Conservation (phyloP, 345 rosid genomes). For the Stellera chamaejasme region DNA sequence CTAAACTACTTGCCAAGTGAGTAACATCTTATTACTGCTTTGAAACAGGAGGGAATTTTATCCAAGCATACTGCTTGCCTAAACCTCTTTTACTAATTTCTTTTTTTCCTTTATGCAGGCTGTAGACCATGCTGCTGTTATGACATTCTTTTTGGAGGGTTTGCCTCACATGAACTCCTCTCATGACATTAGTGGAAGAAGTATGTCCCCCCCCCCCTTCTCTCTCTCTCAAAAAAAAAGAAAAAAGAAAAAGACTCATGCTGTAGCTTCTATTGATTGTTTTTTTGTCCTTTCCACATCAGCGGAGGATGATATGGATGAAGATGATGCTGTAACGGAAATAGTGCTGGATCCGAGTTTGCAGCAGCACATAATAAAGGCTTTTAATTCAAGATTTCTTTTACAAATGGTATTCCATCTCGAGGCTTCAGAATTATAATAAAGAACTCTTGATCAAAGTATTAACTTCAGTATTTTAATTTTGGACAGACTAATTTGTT, state of each 20-base stretch:
- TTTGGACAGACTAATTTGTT: constrained; percentile 65
- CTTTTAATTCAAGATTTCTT: constrained; percentile 78
- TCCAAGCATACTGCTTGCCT: too few species aligned
- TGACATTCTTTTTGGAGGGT: constrained; percentile 68
- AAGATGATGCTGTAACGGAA: constrained; percentile 43
- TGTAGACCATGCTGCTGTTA: constrained; percentile 62
- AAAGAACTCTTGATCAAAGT: constrained; percentile 12
- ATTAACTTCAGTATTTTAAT: constrained; percentile 12
- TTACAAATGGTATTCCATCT: constrained; percentile 70
- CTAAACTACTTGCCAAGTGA: too few species aligned
- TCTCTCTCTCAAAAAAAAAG: too few species aligned
- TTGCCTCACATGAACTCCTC: constrained; percentile 65
- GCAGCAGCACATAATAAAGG: constrained; percentile 64
- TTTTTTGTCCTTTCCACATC: constrained; percentile 23
- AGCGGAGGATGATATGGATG: constrained; percentile 60
- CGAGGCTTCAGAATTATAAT: constrained; percentile 11
- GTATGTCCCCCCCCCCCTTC: constrained; percentile 32
- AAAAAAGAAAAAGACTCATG: background rate
- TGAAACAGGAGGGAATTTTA: too few species aligned
- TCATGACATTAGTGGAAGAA: constrained; percentile 26
- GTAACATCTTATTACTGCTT: too few species aligned
- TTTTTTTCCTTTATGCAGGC: constrained; percentile 41
- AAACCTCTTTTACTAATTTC: constrained; percentile 10
- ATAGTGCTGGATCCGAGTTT: constrained; percentile 46
- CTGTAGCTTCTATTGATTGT: constrained; percentile 5